Base-by-base conservation (phyloP, 805 yeast species). In the Candida maesae region DNA sequence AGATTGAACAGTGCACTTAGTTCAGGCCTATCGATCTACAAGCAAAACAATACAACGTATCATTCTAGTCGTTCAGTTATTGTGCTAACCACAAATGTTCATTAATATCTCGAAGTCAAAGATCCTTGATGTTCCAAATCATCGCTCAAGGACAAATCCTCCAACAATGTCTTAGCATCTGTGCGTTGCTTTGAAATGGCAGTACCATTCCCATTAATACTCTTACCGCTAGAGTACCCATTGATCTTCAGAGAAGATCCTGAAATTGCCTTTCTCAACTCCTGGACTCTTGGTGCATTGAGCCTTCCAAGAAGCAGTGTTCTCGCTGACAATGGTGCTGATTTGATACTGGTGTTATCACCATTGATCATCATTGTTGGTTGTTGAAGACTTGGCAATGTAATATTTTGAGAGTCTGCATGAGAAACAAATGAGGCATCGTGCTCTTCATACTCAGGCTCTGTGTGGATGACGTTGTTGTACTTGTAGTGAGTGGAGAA, bases 321-420 rank as follows among this genome's bases (percentile, higher is more conserved):
- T 48, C 60, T 53, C 1, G 56, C 57, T 11, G 59, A 54, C 8
- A 51, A 24, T 28, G 60, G 61, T n/a, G 49, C 53, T 3, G 60
- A 55, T 27, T 42, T 53, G 27, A 57, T 53, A 27, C 58, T 53
- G 33, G 45, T 35, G 19, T 33, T 41, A 9, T 57, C 61, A 17
- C 38, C 30, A 19, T 24, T 24, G 44, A 30, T 24, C 21, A 38
- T 14, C 3, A 42, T 31, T 4, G 47, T 32, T 2, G 51, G 41
- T 24, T 50, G 55, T 4, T 48, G 30, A 27, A 54, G 32, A 38
- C 49, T 38, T 3, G 55, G 28, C 14, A 52, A 41, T n/a, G 55
- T 47, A 14, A 35, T 28, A 28, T 46, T 48, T 24, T 46, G 52
- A 4, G 56, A 46, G 19, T 36, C 42, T n/a, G 36, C 33, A 14